Evolutionary conservation across 495 filamentous ascomycete species (phyloP).

Genomic region (Pyrenula massariospora): DNA sequence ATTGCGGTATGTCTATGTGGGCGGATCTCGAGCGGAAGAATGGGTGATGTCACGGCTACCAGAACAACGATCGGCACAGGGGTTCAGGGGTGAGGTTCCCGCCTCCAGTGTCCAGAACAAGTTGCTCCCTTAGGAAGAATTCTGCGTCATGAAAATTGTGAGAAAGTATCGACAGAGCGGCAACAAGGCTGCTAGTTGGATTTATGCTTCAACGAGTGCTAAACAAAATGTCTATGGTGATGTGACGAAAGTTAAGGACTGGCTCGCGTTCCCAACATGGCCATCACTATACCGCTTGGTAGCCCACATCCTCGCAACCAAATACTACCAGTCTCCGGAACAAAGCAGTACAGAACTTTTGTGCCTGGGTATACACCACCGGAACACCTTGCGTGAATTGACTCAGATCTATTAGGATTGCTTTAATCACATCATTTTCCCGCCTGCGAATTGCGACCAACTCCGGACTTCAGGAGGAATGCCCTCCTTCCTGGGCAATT

Average conservation of each 20-base stretch:
- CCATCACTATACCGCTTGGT: too few species aligned
- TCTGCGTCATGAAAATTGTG: too few species aligned
- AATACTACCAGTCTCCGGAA: too few species aligned
- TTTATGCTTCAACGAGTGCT: too few species aligned
- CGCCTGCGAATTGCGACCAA: slow-evolving; percentile 91
- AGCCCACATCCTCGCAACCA: too few species aligned
- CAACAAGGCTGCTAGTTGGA: too few species aligned
- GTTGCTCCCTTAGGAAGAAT: too few species aligned
- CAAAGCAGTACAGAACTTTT: background rate
- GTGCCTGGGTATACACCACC: background rate
- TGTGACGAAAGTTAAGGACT: too few species aligned
- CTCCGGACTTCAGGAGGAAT: slow-evolving; percentile 81
- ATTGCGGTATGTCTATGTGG: background rate
- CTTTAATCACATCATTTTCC: slow-evolving; percentile 63
- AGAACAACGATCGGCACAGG: background rate
- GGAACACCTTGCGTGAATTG: background rate
- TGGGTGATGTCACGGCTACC: background rate
- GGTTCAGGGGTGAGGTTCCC: background rate
- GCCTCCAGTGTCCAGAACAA: too few species aligned
- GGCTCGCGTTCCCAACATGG: too few species aligned
- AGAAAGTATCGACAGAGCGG: too few species aligned
- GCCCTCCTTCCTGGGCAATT: slow-evolving; percentile 70
- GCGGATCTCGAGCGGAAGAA: background rate
- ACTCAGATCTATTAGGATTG: background rate
- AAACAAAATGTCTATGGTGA: too few species aligned